Conservation (phyloP, 768 basidiomycete species). For the Mycena epipterygia region DNA sequence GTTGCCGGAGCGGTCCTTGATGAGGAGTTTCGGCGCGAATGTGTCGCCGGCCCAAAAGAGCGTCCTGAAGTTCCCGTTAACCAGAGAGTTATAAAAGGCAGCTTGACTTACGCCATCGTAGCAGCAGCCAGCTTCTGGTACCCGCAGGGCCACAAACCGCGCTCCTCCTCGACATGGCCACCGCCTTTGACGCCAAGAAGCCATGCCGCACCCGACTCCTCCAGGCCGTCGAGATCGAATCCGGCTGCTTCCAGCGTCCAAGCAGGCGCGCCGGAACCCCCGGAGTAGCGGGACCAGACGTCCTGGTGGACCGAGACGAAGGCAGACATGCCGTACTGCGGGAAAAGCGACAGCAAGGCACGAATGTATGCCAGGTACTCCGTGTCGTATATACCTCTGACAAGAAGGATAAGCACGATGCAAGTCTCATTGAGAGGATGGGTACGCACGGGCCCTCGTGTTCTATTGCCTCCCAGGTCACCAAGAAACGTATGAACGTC, state of each 20-base stretch:
- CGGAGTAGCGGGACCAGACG: slow-evolving; percentile 95
- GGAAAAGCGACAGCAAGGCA: slow-evolving; percentile 74
- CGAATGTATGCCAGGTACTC: slow-evolving; percentile 88
- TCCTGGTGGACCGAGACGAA: slow-evolving; percentile 93
- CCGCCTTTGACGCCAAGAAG: slow-evolving; percentile 82
- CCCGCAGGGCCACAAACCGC: slow-evolving; percentile 93
- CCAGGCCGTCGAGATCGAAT: slow-evolving; percentile 85
- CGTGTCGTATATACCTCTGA: slow-evolving; percentile 85
- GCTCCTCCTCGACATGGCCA: slow-evolving; percentile 81
- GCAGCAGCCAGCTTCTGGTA: slow-evolving; percentile 95
- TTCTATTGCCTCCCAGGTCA: slow-evolving; percentile 98
- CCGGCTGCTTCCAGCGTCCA: slow-evolving; percentile 94
- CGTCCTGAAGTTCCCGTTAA: slow-evolving; percentile 66
- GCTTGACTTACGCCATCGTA: slow-evolving; percentile 84
- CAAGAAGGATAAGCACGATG: neutral
- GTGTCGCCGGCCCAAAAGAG: slow-evolving; percentile 94
- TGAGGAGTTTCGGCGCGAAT: slow-evolving; percentile 82
- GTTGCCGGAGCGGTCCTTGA: slow-evolving; percentile 61
- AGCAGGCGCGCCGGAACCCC: slow-evolving; percentile 96
- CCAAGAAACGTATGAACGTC: slow-evolving; percentile 90
- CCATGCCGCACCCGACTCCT: slow-evolving; percentile 91
- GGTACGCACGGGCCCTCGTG: slow-evolving; percentile 89
- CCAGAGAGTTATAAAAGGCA: neutral
- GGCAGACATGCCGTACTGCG: slow-evolving; percentile 78
- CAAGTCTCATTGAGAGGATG: neutral